Conservation (phyloP, 345 rosid species). For the Eucalyptus curtisii region DNA sequence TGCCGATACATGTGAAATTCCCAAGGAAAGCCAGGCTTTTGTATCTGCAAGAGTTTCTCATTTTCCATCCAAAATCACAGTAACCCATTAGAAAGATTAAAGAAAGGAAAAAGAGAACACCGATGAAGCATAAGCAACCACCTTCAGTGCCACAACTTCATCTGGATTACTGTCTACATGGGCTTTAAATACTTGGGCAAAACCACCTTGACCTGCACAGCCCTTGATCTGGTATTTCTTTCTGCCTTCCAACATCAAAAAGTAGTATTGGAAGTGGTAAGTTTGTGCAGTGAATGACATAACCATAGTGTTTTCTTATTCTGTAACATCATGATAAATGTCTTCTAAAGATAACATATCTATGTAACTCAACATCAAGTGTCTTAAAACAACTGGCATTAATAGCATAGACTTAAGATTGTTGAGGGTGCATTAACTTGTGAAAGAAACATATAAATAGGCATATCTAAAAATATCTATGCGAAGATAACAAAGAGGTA, state of each 20-base stretch:
- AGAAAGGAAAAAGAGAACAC: background rate
- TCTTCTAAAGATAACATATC: background rate
- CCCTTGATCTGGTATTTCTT: slow-evolving; percentile 92
- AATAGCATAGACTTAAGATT: background rate
- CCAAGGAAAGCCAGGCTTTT: slow-evolving; percentile 92
- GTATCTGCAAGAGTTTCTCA: slow-evolving; percentile 46
- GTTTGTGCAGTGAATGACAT: background rate
- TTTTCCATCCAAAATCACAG: background rate
- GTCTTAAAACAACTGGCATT: background rate
- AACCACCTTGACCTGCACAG: slow-evolving; percentile 92
- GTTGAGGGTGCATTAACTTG: background rate
- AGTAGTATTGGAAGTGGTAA: background rate
- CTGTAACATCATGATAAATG: background rate
- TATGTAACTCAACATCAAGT: background rate
- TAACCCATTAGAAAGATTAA: background rate
- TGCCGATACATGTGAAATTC: slow-evolving; percentile 94
- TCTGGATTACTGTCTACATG: slow-evolving; percentile 51
- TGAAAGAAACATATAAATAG: background rate
- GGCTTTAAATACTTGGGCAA: slow-evolving; percentile 89
- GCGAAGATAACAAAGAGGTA: background rate
- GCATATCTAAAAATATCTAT: background rate
- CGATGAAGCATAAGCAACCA: background rate
- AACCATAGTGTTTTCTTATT: background rate
- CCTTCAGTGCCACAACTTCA: slow-evolving; percentile 83
- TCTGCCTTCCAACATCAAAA: slow-evolving; percentile 40